phyloP scores from a whole-genome alignment of 352 stramenopile genomes.

The Phytophthora foliorum region DNA sequence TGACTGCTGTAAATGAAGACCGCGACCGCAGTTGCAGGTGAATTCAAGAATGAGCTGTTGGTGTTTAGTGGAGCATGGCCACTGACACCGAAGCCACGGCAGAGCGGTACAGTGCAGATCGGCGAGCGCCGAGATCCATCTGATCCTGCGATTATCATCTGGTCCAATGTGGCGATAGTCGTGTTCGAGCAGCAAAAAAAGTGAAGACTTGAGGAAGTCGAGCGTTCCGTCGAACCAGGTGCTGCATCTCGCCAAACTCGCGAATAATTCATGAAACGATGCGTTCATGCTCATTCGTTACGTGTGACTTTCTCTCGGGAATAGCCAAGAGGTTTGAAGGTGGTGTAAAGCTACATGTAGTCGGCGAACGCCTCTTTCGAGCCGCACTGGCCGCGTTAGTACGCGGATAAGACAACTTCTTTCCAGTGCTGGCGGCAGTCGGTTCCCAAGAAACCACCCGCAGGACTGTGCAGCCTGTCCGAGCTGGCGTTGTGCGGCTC shows the following conservation, averaged over 20 bases:
- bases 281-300: constrained; percentile 4
- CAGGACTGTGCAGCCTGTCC: constrained; percentile 4
- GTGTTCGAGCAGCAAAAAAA: constrained; percentile 41
- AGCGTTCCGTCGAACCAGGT: constrained; percentile 30
- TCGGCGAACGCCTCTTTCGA: not conserved
- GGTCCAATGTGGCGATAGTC: constrained; percentile 17
- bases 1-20: constrained; percentile 13
- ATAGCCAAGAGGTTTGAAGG: too few species aligned
- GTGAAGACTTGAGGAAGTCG: constrained; percentile 10
- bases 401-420: constrained; percentile 16
- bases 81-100: constrained; percentile 28
- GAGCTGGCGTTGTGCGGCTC: constrained; percentile 12
- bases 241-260: constrained; percentile 9
- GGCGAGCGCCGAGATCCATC: constrained; percentile 21
- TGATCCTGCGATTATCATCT: constrained; percentile 25
- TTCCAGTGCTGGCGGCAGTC: constrained; percentile 25
- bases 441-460: constrained; percentile 23
- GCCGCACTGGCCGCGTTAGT: not conserved
- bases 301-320: constrained; percentile 2
- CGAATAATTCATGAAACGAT: too few species aligned
- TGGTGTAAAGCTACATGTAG: too few species aligned
- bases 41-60: constrained; percentile 38
- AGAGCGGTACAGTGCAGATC: constrained; percentile 3
- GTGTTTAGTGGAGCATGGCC: constrained; percentile 12
- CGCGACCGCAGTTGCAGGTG: constrained; percentile 12